phyloP scores from a whole-genome alignment of 768 basidiomycete genomes.

The Amanita rubescens region DNA sequence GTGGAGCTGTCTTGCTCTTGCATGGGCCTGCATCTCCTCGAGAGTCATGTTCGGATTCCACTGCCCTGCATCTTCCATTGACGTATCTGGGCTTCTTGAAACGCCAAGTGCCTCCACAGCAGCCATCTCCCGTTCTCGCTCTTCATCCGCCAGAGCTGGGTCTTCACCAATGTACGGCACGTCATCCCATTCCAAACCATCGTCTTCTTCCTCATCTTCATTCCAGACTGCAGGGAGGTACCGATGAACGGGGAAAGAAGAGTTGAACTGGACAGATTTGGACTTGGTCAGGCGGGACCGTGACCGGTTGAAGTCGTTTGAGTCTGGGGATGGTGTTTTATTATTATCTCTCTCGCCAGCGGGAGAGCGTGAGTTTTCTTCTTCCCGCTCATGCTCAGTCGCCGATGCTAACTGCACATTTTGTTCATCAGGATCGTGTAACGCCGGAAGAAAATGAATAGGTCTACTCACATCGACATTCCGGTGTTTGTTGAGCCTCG shows the following conservation, averaged over 20 bases:
- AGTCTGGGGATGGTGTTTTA: constrained; percentile 44
- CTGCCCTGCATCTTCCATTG: constrained; percentile 1
- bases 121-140: constrained; percentile 22
- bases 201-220: constrained; percentile 64
- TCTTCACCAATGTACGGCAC: constrained; percentile 69
- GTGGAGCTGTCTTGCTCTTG: constrained; percentile 21
- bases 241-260: constrained; percentile 56
- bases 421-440: constrained; percentile 2
- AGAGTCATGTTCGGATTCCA: constrained; percentile 4
- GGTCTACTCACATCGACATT: constrained; percentile 73
- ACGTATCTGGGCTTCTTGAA: neutral
- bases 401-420: constrained; percentile 58
- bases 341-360: constrained; percentile 39
- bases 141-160: constrained; percentile 50
- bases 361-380: constrained; percentile 48
- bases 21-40: constrained; percentile 28
- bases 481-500: constrained; percentile 91
- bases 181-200: constrained; percentile 59
- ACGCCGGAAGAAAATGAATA: neutral
- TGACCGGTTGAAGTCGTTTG: constrained; percentile 2
- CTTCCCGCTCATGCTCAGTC: constrained; percentile 62
- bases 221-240: constrained; percentile 82
- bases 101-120: constrained; percentile 15
- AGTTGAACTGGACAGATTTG: constrained; percentile 66
- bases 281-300: constrained; percentile 20